These are phyloP conservation scores for Corymbia calophylla DNA, from an alignment of 441 rosid genomes.

Conservation along the genomic window DNA sequence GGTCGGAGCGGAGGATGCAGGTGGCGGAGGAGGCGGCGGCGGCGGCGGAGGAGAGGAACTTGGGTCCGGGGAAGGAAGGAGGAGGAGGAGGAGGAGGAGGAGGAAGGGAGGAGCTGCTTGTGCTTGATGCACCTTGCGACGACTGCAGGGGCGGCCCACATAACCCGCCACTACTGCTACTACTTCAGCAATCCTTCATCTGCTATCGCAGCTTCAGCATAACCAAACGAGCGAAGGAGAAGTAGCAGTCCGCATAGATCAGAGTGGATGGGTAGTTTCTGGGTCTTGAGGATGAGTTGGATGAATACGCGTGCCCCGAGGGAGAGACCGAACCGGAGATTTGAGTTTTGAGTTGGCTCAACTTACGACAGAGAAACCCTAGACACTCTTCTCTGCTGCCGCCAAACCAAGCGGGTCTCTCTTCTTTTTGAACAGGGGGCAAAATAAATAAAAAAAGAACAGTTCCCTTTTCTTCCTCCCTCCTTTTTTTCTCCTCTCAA, in stretches of 20 bases:
- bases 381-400: not conserved
- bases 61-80: not conserved
- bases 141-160: not conserved
- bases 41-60: not conserved
- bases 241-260: not conserved
- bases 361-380: not conserved
- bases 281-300: not conserved
- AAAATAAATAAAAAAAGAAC: not conserved
- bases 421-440: not conserved
- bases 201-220: not conserved
- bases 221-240: not conserved
- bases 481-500: not conserved
- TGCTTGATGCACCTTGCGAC: not conserved
- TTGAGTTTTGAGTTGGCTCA: not conserved
- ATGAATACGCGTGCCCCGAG: too few species aligned
- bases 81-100: not conserved
- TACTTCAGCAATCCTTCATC: not conserved
- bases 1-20: not conserved
- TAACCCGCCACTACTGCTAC: not conserved
- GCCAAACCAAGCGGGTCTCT: not conserved
- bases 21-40: not conserved
- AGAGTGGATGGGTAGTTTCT: not conserved
- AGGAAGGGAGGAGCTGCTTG: not conserved
- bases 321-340: not conserved
- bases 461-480: fast-evolving